Percentiles rank a stretch among this genome's conserved stretches.
These are phyloP conservation scores for Ceratocystis cacaofunesta DNA, from an alignment of 2,329 filamentous ascomycete genomes.

Conservation along the genomic window DNA sequence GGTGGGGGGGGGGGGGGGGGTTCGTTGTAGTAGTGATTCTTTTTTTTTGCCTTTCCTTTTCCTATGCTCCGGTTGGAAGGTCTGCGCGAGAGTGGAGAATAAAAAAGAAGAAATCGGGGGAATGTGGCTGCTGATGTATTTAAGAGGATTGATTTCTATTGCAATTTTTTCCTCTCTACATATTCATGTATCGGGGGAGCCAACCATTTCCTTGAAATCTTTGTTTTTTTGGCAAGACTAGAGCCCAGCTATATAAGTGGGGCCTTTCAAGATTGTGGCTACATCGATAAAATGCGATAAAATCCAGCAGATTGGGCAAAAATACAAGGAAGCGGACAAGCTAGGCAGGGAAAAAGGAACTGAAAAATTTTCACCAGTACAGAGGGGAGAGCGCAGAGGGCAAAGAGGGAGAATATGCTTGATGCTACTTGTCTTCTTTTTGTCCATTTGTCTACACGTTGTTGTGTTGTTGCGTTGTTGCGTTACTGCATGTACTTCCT, in stretches of 20 bases:
- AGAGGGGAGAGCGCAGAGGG: not conserved
- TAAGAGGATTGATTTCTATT: constrained; percentile 3
- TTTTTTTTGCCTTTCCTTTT: constrained; percentile 1
- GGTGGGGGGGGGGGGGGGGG: not conserved
- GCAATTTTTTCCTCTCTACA: not conserved
- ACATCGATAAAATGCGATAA: constrained; percentile 7
- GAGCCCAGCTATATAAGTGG: not conserved
- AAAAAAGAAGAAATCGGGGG: constrained; percentile 13
- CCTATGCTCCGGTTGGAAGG: not conserved
- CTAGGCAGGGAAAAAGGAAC: not conserved
- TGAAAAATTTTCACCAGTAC: not conserved
- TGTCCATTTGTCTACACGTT: not conserved
- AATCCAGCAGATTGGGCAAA: not conserved
- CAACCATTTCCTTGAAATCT: not conserved
- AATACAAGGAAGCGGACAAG: not conserved
- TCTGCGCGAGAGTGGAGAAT: constrained; percentile 16
- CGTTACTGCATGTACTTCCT: not conserved
- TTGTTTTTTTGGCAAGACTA: not conserved
- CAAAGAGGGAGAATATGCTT: not conserved
- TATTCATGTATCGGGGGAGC: not conserved
- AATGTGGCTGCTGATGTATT: constrained; percentile 14
- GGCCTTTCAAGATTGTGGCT: not conserved
- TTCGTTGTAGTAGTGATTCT: constrained; percentile 6
- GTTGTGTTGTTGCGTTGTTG: not conserved
- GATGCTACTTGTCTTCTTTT: not conserved